phyloP scores from a whole-genome alignment of 2,329 filamentous ascomycete genomes.

The Sordariomycetes sp. region DNA sequence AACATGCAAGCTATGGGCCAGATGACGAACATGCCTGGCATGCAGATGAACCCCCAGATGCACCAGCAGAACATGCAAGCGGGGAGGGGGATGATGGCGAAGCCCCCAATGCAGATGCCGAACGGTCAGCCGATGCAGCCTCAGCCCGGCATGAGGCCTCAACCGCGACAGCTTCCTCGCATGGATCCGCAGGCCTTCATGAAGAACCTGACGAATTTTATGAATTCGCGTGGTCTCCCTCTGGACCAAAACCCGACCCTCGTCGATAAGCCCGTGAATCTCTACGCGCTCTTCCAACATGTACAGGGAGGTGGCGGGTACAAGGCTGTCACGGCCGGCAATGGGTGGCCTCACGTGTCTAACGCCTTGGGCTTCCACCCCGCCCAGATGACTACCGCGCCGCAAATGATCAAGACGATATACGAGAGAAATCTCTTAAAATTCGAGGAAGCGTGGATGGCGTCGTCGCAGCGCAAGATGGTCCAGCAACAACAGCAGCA shows the following conservation, averaged over 20 bases:
- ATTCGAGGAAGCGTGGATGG: slow-evolving; percentile 57
- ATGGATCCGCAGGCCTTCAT: slow-evolving; percentile 56
- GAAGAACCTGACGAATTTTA: slow-evolving; percentile 64
- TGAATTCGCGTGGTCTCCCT: slow-evolving; percentile 58
- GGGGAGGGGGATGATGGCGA: slow-evolving; percentile 36
- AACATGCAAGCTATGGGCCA: slow-evolving; percentile 17
- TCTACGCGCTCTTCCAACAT: slow-evolving; percentile 65
- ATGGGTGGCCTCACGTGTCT: slow-evolving; percentile 64
- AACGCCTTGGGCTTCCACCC: slow-evolving; percentile 48
- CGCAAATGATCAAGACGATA: slow-evolving; percentile 54
- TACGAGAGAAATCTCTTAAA: slow-evolving; percentile 65
- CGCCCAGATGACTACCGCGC: slow-evolving; percentile 51
- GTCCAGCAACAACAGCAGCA: slow-evolving; percentile 34
- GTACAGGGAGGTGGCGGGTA: slow-evolving; percentile 68
- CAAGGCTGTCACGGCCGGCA: slow-evolving; percentile 54
- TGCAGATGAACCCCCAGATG: slow-evolving; percentile 5
- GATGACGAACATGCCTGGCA: slow-evolving; percentile 9
- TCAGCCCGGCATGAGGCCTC: slow-evolving; percentile 34
- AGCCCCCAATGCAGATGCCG: slow-evolving; percentile 34
- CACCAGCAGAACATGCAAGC: slow-evolving; percentile 4
- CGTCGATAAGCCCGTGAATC: slow-evolving; percentile 58
- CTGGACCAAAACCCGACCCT: slow-evolving; percentile 65
- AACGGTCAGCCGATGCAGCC: slow-evolving; percentile 39
- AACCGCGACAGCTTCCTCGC: slow-evolving; percentile 26
- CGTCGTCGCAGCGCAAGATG: slow-evolving; percentile 25